These are phyloP conservation scores for Emericellopsis terricola DNA, from an alignment of 495 filamentous ascomycete genomes.

Conservation along the genomic window DNA sequence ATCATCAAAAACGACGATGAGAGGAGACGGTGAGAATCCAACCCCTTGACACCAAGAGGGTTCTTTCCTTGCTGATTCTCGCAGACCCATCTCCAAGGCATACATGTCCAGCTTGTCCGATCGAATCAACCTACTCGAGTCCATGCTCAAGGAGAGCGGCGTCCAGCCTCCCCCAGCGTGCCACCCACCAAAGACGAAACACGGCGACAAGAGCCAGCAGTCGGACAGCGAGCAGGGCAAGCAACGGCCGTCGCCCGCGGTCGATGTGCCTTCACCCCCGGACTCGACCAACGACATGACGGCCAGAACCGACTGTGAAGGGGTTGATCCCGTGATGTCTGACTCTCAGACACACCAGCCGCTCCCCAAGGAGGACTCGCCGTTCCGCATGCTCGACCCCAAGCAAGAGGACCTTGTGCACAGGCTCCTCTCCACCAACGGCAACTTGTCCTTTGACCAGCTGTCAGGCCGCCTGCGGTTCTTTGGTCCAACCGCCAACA, in stretches of 20 bases:
- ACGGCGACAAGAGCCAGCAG: conserved; percentile 5
- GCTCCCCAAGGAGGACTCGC: conserved; percentile 11
- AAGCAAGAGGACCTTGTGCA: conserved; percentile 23
- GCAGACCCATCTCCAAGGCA: conserved; percentile 34
- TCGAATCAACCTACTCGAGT: conserved; percentile 29
- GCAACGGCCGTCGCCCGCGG: conserved; percentile 3
- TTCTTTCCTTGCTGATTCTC: neutral
- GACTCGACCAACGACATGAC: conserved; percentile 13
- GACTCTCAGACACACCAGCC: conserved; percentile 2
- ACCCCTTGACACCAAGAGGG: neutral
- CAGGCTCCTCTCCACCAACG: conserved; percentile 20
- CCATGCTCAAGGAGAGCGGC: conserved; percentile 28
- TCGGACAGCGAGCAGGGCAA: conserved; percentile 4
- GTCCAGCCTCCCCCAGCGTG: conserved; percentile 28
- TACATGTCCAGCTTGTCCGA: conserved; percentile 36
- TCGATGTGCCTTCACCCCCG: conserved; percentile 11
- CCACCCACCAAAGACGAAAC: conserved; percentile 33
- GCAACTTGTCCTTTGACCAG: conserved; percentile 26
- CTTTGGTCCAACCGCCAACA: conserved; percentile 28
- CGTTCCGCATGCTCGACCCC: conserved; percentile 10
- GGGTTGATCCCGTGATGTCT: conserved; percentile 1
- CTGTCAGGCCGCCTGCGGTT: conserved; percentile 22
- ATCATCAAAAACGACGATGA: conserved; percentile 40
- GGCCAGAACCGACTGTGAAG: conserved; percentile 5
- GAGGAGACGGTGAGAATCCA: conserved; percentile 20